Percentiles rank a stretch among this genome's conserved stretches.
Evolutionary conservation across 2,329 filamentous ascomycete genomes (phyloP).

Genomic region (Fusarium scirpi): DNA sequence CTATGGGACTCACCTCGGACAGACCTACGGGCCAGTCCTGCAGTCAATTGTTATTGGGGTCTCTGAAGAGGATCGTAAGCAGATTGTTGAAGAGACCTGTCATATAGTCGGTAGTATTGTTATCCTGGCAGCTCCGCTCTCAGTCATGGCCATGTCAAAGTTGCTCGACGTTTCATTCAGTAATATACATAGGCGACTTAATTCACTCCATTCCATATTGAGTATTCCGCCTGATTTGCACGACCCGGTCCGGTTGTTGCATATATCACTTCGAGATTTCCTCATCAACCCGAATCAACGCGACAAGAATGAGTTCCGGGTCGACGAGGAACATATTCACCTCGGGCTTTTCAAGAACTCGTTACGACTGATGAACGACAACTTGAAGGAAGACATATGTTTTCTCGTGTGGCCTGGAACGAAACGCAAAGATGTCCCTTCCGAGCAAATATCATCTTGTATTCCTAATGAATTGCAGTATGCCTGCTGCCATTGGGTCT

Average conservation of each 20-base stretch:
- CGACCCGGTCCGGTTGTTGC: fast-evolving
- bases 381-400: not conserved
- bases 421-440: fast-evolving
- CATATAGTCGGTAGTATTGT: constrained; percentile 6
- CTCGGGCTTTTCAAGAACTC: fast-evolving
- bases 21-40: not conserved
- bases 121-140: constrained; percentile 9
- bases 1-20: not conserved
- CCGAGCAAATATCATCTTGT: fast-evolving
- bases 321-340: fast-evolving
- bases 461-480: not conserved
- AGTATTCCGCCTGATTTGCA: fast-evolving
- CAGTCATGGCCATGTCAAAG: constrained; percentile 4
- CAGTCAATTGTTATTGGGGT: not conserved
- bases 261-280: not conserved
- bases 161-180: not conserved
- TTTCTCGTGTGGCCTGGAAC: not conserved
- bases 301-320: not conserved
- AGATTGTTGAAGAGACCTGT: constrained; percentile 5
- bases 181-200: not conserved
- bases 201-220: not conserved
- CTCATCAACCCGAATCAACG: fast-evolving
- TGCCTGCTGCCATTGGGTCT: not conserved
- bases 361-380: no score
- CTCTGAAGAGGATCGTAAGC: not conserved